phyloP scores from a whole-genome alignment of 2,329 filamentous ascomycete genomes.

The Cercospora janseana region DNA sequence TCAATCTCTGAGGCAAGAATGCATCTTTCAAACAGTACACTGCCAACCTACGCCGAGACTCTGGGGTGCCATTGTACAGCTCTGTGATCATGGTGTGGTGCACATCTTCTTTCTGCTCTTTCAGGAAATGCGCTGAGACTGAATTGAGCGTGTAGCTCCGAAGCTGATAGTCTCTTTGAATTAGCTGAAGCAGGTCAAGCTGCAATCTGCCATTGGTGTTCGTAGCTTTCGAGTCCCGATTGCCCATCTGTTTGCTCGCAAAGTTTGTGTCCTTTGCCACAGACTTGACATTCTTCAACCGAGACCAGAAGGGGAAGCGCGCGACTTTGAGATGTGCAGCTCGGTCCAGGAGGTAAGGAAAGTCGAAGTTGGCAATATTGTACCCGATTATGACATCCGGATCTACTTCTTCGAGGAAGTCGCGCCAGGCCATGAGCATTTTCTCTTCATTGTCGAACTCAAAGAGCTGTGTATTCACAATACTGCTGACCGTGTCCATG shows the following conservation, averaged over 20 bases:
- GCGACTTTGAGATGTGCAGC: slow-evolving; percentile 77
- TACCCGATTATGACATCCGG: slow-evolving; percentile 98
- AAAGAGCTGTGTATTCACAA: slow-evolving; percentile 90
- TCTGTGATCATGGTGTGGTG: slow-evolving; percentile 99
- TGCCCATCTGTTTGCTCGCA: slow-evolving; percentile 97
- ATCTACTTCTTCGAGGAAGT: slow-evolving; percentile 86
- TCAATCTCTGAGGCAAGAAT: slow-evolving; percentile 85
- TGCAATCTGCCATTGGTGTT: slow-evolving; percentile 94
- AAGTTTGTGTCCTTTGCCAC: slow-evolving; percentile 77
- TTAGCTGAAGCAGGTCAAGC: slow-evolving; percentile 87
- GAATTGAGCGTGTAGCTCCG: slow-evolving; percentile 97
- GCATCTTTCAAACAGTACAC: slow-evolving; percentile 98
- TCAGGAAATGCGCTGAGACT: slow-evolving; percentile 88
- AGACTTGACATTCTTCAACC: slow-evolving; percentile 69
- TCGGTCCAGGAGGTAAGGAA: slow-evolving; percentile 88
- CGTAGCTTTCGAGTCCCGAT: slow-evolving; percentile 87
- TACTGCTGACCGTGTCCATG: slow-evolving; percentile 84
- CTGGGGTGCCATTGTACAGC: slow-evolving; percentile 91
- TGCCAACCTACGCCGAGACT: slow-evolving; percentile 84
- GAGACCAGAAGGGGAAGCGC: slow-evolving; percentile 83
- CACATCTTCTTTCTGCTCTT: slow-evolving; percentile 97
- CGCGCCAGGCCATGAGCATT: slow-evolving; percentile 89
- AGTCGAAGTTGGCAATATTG: slow-evolving; percentile 98
- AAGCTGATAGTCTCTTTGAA: slow-evolving; percentile 91
- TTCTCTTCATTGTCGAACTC: slow-evolving; percentile 78